phyloP scores from a whole-genome alignment of 192 early-diverging fungal species.

The Lunasporangiospora selenospora region DNA sequence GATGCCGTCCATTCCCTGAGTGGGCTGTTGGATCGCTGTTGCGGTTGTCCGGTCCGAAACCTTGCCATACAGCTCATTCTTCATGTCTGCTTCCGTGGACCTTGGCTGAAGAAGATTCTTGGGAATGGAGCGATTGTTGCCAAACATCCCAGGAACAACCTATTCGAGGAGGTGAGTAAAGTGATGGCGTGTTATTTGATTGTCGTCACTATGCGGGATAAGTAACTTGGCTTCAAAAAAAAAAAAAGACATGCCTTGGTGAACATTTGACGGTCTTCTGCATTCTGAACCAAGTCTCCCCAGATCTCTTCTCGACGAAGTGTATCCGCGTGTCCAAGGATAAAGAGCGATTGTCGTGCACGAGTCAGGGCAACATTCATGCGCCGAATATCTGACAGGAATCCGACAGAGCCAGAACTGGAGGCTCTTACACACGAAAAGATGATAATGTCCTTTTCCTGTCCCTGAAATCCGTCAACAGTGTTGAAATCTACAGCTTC shows the following conservation, averaged over 20 bases:
- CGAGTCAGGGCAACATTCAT: slow-evolving; percentile 95
- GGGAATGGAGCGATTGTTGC: slow-evolving; percentile 6
- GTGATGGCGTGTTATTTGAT: background rate
- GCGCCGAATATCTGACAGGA: slow-evolving; percentile 81
- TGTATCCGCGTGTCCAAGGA: slow-evolving; percentile 75
- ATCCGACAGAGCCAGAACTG: slow-evolving; percentile 69
- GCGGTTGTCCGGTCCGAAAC: slow-evolving; percentile 3
- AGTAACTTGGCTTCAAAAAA: too few species aligned
- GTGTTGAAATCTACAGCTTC: slow-evolving; percentile 92
- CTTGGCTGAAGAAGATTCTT: slow-evolving; percentile 19
- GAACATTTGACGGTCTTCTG: slow-evolving; percentile 52
- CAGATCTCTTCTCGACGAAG: slow-evolving; percentile 71
- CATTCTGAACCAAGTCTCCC: slow-evolving; percentile 76
- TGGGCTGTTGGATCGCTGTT: slow-evolving; percentile 13
- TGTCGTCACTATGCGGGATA: too few species aligned
- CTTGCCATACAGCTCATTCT: slow-evolving; percentile 18
- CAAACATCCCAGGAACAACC: slow-evolving; percentile 23
- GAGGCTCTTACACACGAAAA: slow-evolving; percentile 92
- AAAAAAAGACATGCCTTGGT: slow-evolving; percentile 34
- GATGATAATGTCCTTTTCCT: slow-evolving; percentile 97
- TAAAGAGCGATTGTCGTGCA: slow-evolving; percentile 82
- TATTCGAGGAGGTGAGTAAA: background rate
- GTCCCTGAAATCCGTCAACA: slow-evolving; percentile 97
- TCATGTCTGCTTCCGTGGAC: background rate
- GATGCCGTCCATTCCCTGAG: slow-evolving; percentile 18